Base-by-base conservation (phyloP, 2,329 filamentous ascomycete genomes). In the Fusarium ambrosium region DNA sequence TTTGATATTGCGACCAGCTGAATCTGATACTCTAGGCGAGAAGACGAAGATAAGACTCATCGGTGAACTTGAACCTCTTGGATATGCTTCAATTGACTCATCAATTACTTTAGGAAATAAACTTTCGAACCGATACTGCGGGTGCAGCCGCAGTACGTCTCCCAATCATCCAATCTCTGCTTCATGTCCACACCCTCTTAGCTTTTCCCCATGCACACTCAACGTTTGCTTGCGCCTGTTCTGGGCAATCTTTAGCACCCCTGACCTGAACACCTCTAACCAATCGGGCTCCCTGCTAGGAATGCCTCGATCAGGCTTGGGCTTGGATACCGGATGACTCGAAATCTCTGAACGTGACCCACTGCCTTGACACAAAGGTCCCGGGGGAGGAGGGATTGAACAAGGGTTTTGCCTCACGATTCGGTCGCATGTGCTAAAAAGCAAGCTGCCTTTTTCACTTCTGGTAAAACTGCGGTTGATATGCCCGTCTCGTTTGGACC, bases 291-390 rank as follows among this genome's bases (percentile, higher is more conserved):
- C 13, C 18, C 22, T 43, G 45, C 18, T 22, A 22, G 18, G 8
- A 16, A 24, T 51, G 22, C 18, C 41, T 62, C 37, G 43, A 48
- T 45, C 45, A n/a, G 61, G 39, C n/a, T 60, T 58, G 53, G 37
- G n/a, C 36, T 29, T 39, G 56, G 56, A 41, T 41, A 32, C 48
- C 62, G 62, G 62, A 64, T 64, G 62, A 64, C 62, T 64, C 62
- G 51, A 36, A 66, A 66, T 34, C 41, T 36, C 36, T 18, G 27
- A 27, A 5, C 4, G 16, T 9, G 58, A 34, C 64, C 59, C 64
- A 45, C 59, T 13, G 16, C 24, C 58, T 34, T 62, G 58, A 67
- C 64, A 61, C 51, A 22, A 29, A 29, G 37, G 55, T 41, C 24
- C 16, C 63, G n/a, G 16, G n/a, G 32, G 13, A 32, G 10, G 29